Evolutionary conservation across 2,329 filamentous ascomycete genomes (phyloP).

Genomic region (Fusarium pilosicola): DNA sequence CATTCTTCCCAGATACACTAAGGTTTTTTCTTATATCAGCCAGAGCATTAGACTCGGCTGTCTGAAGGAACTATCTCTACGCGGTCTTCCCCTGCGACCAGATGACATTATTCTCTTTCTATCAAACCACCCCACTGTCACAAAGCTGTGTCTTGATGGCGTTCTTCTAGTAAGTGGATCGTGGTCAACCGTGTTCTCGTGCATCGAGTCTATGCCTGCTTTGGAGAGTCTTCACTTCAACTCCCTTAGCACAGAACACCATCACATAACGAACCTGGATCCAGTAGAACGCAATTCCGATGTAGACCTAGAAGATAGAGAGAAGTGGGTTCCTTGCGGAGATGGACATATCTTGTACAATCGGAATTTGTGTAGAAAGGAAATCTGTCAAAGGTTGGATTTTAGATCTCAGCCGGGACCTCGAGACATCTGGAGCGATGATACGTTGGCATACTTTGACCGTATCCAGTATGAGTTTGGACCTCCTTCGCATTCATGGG

Average conservation of each 20-base stretch:
- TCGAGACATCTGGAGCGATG: accelerated
- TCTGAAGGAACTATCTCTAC: not conserved
- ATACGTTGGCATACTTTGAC: not conserved
- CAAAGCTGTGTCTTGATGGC: not conserved
- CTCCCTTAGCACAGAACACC: not conserved
- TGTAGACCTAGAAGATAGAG: not conserved
- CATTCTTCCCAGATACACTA: not conserved
- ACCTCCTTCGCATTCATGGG: not conserved
- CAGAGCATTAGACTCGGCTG: not conserved
- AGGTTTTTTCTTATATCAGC: not conserved
- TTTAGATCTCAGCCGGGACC: not conserved
- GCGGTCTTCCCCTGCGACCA: not conserved
- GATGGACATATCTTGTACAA: not conserved
- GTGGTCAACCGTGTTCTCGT: not conserved
- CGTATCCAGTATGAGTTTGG: not conserved
- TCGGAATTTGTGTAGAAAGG: not conserved
- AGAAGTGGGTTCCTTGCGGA: not conserved
- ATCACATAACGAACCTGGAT: not conserved
- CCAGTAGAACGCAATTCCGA: too few species aligned
- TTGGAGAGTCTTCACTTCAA: not conserved
- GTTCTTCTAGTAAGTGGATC: not conserved
- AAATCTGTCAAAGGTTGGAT: not conserved
- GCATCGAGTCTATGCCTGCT: not conserved
- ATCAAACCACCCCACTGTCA: not conserved
- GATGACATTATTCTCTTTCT: not conserved